These are phyloP conservation scores for Crepidotus variabilis DNA, from an alignment of 768 basidiomycete species.

Conservation along the genomic window DNA sequence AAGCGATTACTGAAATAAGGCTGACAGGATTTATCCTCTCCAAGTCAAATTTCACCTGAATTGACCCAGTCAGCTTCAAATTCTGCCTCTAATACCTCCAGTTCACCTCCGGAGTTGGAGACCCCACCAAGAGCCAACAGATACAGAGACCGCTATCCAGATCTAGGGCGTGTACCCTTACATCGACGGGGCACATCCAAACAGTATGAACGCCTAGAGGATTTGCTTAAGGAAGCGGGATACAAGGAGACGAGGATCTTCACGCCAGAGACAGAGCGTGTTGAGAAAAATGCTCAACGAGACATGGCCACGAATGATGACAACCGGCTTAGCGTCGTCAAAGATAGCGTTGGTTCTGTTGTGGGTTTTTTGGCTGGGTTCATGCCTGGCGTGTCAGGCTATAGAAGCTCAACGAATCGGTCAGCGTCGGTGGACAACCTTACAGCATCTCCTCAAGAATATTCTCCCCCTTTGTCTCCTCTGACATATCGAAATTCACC, in stretches of 20 bases:
- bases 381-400: constrained; percentile 37
- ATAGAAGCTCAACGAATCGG: constrained; percentile 8
- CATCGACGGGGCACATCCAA: constrained; percentile 77
- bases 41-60: constrained; percentile 33
- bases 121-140: constrained; percentile 44
- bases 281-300: constrained; percentile 25
- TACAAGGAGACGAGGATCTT: constrained; percentile 91
- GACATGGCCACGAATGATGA: constrained; percentile 21
- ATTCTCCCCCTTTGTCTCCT: constrained; percentile 22
- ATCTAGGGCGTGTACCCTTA: constrained; percentile 66
- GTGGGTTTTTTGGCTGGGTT: constrained; percentile 66
- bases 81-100: constrained; percentile 33
- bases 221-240: constrained; percentile 81
- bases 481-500: not conserved
- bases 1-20: not conserved
- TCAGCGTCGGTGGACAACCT: not conserved
- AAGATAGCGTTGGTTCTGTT: constrained; percentile 57
- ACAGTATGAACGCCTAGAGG: constrained; percentile 81
- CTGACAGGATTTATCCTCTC: constrained; percentile 18
- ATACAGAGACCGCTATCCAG: constrained; percentile 48
- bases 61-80: constrained; percentile 39
- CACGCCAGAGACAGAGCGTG: constrained; percentile 75
- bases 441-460: constrained; percentile 15
- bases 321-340: constrained; percentile 34
- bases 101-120: constrained; percentile 36